These are phyloP conservation scores for Pichia sp. DNA, from an alignment of 1,139 yeast species.

Conservation along the genomic window DNA sequence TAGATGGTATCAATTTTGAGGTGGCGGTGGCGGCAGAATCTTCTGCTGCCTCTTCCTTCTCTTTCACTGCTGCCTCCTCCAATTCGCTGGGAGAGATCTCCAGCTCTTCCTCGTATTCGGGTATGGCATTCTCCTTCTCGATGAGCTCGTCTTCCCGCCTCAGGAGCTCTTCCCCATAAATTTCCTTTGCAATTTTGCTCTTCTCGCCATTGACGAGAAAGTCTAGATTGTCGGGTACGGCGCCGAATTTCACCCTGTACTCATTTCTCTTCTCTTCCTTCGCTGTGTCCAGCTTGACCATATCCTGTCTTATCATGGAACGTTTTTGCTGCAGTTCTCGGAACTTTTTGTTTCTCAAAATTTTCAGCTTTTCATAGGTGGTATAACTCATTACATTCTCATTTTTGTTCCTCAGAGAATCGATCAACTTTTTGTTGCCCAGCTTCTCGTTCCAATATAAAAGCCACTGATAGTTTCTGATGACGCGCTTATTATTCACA, in stretches of 20 bases:
- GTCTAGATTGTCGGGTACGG: conserved; percentile 8
- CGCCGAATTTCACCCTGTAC: conserved; percentile 7
- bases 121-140: not conserved
- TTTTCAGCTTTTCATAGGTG: conserved; percentile 21
- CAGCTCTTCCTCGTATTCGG: conserved; percentile 18
- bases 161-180: conserved; percentile 8
- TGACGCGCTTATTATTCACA: conserved; percentile 30
- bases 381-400: conserved; percentile 19
- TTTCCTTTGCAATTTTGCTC: conserved; percentile 5
- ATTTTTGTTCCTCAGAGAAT: conserved; percentile 13
- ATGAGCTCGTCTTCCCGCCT: not conserved
- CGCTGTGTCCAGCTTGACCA: conserved; percentile 2
- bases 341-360: conserved; percentile 14
- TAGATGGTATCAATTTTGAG: not conserved
- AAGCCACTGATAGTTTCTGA: conserved; percentile 33
- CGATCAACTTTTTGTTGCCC: conserved; percentile 21
- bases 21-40: not conserved
- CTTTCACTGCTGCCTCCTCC: conserved; percentile 5
- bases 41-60: not conserved
- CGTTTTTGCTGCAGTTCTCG: conserved; percentile 6
- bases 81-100: conserved; percentile 12
- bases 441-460: conserved; percentile 26
- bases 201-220: not conserved
- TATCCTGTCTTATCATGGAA: conserved; percentile 9
- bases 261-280: conserved; percentile 2